Evolutionary conservation across 108 stramenopile species (phyloP).

Genomic region (Discostella stelligeroides): DNA sequence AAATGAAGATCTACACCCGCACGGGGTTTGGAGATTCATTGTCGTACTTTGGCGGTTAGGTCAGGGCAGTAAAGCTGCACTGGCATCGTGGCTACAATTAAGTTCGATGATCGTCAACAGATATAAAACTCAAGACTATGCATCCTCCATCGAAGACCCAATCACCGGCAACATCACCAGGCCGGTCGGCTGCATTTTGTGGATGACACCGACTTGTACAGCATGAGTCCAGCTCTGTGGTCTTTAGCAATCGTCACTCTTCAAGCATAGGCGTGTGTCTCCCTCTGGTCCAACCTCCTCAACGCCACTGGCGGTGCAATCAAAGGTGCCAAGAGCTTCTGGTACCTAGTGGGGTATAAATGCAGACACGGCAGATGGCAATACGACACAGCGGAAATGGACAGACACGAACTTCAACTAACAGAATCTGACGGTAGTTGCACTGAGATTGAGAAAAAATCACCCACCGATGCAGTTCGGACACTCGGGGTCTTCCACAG

Average conservation of each 20-base stretch:
- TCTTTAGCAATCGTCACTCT: no score
- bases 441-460: background rate
- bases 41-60: background rate
- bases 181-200: background rate
- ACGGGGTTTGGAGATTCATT: no score
- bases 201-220: conserved; percentile 4
- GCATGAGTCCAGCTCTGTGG: background rate
- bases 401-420: background rate
- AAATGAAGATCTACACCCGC: no score
- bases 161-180: background rate
- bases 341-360: no score
- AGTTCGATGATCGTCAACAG: no score
- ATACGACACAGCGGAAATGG: background rate
- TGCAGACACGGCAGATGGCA: background rate
- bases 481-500: background rate
- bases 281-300: background rate
- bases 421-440: background rate
- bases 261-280: no score
- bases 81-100: no score
- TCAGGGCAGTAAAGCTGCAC: background rate
- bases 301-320: conserved; percentile 2
- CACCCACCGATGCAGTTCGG: no score
- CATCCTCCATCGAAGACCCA: background rate
- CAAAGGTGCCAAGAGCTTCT: no score
- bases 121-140: background rate